phyloP scores from a whole-genome alignment of 108 stramenopile genomes.

The Pelagomonas calceolata region DNA sequence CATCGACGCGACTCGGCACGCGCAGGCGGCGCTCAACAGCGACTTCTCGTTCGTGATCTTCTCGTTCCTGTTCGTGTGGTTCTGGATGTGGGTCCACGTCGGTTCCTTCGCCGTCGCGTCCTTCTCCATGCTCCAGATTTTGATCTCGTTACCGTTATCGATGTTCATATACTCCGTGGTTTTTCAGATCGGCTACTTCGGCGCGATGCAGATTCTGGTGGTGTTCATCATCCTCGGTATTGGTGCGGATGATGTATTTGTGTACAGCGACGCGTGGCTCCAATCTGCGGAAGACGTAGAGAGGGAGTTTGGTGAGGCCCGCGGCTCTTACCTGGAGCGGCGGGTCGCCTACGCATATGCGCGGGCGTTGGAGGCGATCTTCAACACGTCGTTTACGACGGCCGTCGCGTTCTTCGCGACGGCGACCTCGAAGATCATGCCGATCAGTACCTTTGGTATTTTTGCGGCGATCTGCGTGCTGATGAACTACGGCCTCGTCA shows the following conservation, averaged over 20 bases:
- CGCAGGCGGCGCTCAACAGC: too few species aligned
- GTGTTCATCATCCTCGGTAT: conserved; percentile 32
- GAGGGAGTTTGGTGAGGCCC: not conserved
- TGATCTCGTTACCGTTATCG: conserved; percentile 10
- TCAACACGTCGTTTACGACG: conserved; percentile 25
- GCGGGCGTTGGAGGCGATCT: conserved; percentile 12
- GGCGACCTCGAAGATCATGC: conserved; percentile 7
- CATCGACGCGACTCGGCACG: too few species aligned
- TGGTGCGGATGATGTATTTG: conserved; percentile 28
- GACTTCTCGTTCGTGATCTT: not conserved
- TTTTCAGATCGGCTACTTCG: conserved; percentile 16
- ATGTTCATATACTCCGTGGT: conserved; percentile 19
- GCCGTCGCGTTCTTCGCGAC: conserved; percentile 17
- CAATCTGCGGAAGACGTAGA: not conserved
- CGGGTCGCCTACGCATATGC: conserved; percentile 9
- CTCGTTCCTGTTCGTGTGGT: not conserved
- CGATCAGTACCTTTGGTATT: conserved; percentile 22
- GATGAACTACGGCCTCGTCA: conserved; percentile 18
- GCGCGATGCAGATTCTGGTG: conserved; percentile 13
- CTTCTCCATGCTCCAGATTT: conserved; percentile 10
- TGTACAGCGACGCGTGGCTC: conserved; percentile 18
- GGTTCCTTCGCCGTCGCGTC: not conserved
- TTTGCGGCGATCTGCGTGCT: conserved; percentile 24
- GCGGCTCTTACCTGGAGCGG: not conserved
- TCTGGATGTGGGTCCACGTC: conserved; percentile 2